phyloP scores from a whole-genome alignment of 2,329 filamentous ascomycete genomes.

The Aspergillus sp. region DNA sequence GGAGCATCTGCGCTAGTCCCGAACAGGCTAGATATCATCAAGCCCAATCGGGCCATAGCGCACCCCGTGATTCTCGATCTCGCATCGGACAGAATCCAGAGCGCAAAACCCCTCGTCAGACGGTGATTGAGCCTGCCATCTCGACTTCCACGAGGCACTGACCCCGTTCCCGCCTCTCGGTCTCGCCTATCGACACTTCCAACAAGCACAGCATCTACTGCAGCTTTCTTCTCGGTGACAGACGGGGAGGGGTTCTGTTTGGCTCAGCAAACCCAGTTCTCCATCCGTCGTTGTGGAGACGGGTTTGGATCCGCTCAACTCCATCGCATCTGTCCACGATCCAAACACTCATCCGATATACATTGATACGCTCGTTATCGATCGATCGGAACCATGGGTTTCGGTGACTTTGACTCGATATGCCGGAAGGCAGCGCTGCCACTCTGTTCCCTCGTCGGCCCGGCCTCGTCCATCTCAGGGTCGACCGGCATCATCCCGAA shows the following conservation, averaged over 20 bases:
- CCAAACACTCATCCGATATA: conserved; percentile 47
- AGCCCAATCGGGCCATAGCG: conserved; percentile 16
- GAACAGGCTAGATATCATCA: conserved; percentile 12
- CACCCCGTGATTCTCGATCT: conserved; percentile 27
- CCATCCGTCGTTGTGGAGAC: conserved; percentile 36
- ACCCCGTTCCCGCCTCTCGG: too few relatives aligned
- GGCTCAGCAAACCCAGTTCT: conserved; percentile 16
- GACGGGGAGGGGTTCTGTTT: conserved; percentile 4
- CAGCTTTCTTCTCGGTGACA: not conserved
- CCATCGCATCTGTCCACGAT: conserved; percentile 17
- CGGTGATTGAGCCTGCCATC: not conserved
- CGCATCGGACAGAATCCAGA: conserved; percentile 5
- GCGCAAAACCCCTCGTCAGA: conserved; percentile 5
- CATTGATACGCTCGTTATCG: not conserved
- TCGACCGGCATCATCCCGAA: conserved; percentile 78
- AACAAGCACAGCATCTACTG: not conserved
- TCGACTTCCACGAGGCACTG: not conserved
- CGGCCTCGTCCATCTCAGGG: conserved; percentile 60
- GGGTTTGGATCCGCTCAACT: conserved; percentile 18
- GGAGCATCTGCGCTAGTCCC: conserved; percentile 19
- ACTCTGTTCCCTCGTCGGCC: conserved; percentile 81
- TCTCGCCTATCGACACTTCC: not conserved
- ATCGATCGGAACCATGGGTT: conserved; percentile 56
- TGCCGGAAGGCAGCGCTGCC: conserved; percentile 84
- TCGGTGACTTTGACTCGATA: conserved; percentile 85